Evolutionary conservation across 306 rosid genomes (phyloP), one percentile per base, ranked within the genome.

Genomic region (Benincasa hispida): DNA sequence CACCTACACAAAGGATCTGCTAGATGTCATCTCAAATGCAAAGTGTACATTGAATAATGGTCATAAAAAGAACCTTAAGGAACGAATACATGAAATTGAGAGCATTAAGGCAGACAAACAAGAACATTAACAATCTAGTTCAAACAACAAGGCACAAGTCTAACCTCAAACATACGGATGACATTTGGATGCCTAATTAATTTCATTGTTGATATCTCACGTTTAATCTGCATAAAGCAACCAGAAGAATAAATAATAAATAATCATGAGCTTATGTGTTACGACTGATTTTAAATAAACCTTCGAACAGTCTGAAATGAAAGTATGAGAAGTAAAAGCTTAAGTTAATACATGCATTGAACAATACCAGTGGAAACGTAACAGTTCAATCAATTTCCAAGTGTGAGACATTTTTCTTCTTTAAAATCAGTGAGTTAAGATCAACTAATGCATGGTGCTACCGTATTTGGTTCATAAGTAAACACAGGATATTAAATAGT

Each of bases 131-230:
- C 53, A 18, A 47, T 48, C 48, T 27, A 47, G 75, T 53, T 72
- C 35, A 48, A 72, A 72, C 25, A 48, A 48, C 59, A 24, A 45
- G 72, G 54, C 35, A 24, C 18, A 35, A 42, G 82, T 63, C 93
- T 82, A 68, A 93, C 98, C 98, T 94, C 97, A 51, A 83, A 72
- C 97, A 94, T 91, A 41, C 96, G 92, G 75, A 94, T 89, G 63
- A 94, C 98, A 72, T 94, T 91, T 35, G 98, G 98, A 76, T 94
- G 97, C 85, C 91, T 90, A 62, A 94, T 89, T 55, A 94, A 82
- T 81, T 91, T 94, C 98, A 94, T 94, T 1, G 98, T 94, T 24
- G 96, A 90, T 82, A 94, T 94, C 83, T 94, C 98, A 68, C 97
- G 91, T 78, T 94, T 94, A 81, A 94, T 91, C 98, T 94, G 91